Conservation (phyloP, 2,329 filamentous ascomycete genomes). For the Elsinoe perseae region DNA sequence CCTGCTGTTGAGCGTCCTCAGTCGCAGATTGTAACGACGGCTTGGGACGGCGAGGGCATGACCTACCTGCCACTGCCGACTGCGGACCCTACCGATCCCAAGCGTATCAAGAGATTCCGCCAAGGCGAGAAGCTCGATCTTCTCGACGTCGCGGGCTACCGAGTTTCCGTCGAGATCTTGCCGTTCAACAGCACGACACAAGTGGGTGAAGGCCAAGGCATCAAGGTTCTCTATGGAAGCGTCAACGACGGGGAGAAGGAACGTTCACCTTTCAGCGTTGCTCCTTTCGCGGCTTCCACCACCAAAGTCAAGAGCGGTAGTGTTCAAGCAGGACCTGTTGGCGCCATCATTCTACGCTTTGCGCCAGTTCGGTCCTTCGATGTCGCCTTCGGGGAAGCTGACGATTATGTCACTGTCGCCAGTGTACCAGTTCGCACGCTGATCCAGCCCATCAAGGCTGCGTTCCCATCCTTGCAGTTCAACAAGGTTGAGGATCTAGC, state of each 20-base stretch:
- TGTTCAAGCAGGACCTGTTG: slow-evolving; percentile 1
- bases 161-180: slow-evolving; percentile 11
- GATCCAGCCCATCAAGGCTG: slow-evolving; percentile 4
- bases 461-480: slow-evolving; percentile 1
- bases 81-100: background rate
- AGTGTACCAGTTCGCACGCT: slow-evolving; percentile 10
- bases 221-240: slow-evolving; percentile 14
- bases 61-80: slow-evolving; percentile 10
- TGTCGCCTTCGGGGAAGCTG: slow-evolving; percentile 5
- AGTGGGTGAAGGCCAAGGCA: background rate
- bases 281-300: slow-evolving; percentile 6
- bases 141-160: slow-evolving; percentile 8
- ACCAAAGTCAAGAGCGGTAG: slow-evolving; percentile 4
- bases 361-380: slow-evolving; percentile 7
- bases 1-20: background rate
- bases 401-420: slow-evolving; percentile 8
- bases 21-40: slow-evolving; percentile 2
- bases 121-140: slow-evolving; percentile 13
- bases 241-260: slow-evolving; percentile 9
- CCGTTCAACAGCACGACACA: background rate
- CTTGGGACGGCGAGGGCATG: slow-evolving; percentile 11
- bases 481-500: slow-evolving; percentile 2
- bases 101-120: slow-evolving; percentile 10
- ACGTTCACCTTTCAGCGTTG: slow-evolving; percentile 8
- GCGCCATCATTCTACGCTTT: slow-evolving; percentile 8